Base-by-base conservation (phyloP, 177 flowering plant species). In the Vitis hybrid region DNA sequence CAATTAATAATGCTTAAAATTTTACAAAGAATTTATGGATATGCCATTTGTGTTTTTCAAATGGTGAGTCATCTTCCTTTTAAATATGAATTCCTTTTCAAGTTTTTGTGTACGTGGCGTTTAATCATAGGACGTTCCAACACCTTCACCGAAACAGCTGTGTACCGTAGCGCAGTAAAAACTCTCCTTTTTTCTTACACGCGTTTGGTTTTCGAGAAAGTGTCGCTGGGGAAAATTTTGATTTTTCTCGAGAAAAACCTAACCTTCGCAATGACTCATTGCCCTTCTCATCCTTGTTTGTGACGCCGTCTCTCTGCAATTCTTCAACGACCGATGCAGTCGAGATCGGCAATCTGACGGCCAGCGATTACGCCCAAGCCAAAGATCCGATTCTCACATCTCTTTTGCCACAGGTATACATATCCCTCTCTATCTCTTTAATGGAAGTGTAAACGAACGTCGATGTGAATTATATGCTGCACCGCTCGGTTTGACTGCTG, bases 241-340 rank as follows among this genome's bases (percentile, higher is more conserved):
- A 55, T 55, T 60, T 60, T 60, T 60, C 63, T 60, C 63, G 63
- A 60, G 63, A 60, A 60, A 60, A 60, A 29, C 63, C 63, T 45
- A 26, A 60, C n/a, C n/a, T 7, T 0, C 15, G n/a, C 45, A 7
- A 26, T 6, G 48, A 12, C n/a, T 39, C 13, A 26, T 15, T 26
- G 16, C 33, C 7, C 16, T 19, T 8, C 48, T 29, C 13, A 15
- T 60, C 48, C n/a, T 13, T 29, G n/a, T n/a, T n/a, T n/a, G 18
- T 55, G 48, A 60, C 10, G 48, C 63, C 63, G 63, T 45, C 45
- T 15, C 63, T 60, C 63, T 59, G 10, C 29, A 31, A 59, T 1
- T 31, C 33, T 0, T 6, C 7, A 39, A 39, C 15, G 14, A 7
- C n/a, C 45, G 65, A 49, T 13, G 51, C 65, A 39, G 65, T 62